These are phyloP conservation scores for Leptographium galeiforme DNA, from an alignment of 2,329 filamentous ascomycete species.

Conservation along the genomic window DNA sequence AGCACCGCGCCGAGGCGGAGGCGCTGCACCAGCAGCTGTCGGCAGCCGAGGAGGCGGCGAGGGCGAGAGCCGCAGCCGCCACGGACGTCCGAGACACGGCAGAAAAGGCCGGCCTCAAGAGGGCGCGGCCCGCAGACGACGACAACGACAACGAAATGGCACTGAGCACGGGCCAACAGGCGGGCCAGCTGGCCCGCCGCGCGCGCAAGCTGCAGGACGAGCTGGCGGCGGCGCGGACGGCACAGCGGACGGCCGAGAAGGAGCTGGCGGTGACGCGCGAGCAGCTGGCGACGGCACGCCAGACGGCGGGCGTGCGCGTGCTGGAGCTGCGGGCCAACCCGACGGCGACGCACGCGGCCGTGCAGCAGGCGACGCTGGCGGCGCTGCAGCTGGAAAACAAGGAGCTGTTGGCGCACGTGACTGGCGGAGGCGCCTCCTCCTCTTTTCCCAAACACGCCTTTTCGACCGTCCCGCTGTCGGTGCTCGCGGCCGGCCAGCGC, in stretches of 20 bases:
- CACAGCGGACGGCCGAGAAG: constrained; percentile 55
- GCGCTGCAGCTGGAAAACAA: constrained; percentile 73
- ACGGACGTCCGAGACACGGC: too few relatives aligned
- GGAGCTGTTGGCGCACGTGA: constrained; percentile 63
- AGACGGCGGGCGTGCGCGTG: constrained; percentile 64
- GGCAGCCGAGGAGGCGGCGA: constrained; percentile 42
- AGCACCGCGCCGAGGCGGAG: constrained; percentile 73
- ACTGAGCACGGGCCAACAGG: constrained; percentile 46
- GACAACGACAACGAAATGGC: constrained; percentile 27
- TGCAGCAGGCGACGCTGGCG: constrained; percentile 68
- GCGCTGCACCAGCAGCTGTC: constrained; percentile 62
- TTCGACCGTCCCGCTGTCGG: constrained; percentile 64
- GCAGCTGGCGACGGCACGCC: constrained; percentile 54
- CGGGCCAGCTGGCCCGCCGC: constrained; percentile 77
- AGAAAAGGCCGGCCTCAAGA: constrained; percentile 41
- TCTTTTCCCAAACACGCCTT: too few relatives aligned
- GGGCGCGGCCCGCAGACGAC: constrained; percentile 46
- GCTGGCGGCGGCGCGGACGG: constrained; percentile 54
- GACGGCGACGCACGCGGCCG: constrained; percentile 69
- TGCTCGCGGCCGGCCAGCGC: constrained; percentile 61
- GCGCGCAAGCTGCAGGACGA: constrained; percentile 76
- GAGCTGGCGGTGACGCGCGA: constrained; percentile 60
- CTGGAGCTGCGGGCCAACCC: constrained; percentile 86
- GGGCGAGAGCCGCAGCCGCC: too few relatives aligned
- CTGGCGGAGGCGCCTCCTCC: too few relatives aligned